Conservation (phyloP, 306 rosid genomes). For the Quercus robur region DNA sequence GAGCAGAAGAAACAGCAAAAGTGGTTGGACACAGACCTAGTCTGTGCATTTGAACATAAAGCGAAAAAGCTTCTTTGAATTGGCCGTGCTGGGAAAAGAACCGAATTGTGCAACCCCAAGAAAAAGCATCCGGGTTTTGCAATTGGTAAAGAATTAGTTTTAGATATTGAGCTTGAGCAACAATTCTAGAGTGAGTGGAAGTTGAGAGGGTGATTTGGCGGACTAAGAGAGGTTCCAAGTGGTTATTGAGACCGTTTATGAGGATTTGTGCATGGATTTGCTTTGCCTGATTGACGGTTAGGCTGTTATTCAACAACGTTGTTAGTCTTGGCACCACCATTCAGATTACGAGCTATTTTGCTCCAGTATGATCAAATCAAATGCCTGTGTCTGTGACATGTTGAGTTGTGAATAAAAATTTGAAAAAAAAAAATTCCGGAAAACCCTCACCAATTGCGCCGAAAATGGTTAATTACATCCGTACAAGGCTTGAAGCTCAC, state of each 20-base stretch:
- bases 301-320: constrained; percentile 32
- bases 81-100: constrained; percentile 62
- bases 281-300: constrained; percentile 46
- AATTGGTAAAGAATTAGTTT: constrained; percentile 37
- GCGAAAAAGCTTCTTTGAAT: constrained; percentile 52
- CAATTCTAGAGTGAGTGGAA: constrained; percentile 25
- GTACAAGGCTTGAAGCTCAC: too few species aligned
- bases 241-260: constrained; percentile 26
- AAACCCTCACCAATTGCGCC: too few species aligned
- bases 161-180: constrained; percentile 42
- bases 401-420: too few species aligned
- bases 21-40: constrained; percentile 53
- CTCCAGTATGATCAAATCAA: not conserved
- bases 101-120: constrained; percentile 70
- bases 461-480: too few species aligned
- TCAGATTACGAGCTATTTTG: not conserved
- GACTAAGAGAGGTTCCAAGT: constrained; percentile 39
- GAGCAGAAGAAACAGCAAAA: constrained; percentile 59
- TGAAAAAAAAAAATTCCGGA: too few species aligned
- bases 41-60: constrained; percentile 56
- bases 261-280: constrained; percentile 57
- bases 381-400: too few species aligned
- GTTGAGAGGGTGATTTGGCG: constrained; percentile 50
- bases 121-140: constrained; percentile 53
- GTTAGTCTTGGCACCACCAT: constrained; percentile 37